Evolutionary conservation across 2,329 filamentous ascomycete genomes (phyloP), one percentile per base, ranked within the genome.

Genomic region (Blastomyces parvus): DNA sequence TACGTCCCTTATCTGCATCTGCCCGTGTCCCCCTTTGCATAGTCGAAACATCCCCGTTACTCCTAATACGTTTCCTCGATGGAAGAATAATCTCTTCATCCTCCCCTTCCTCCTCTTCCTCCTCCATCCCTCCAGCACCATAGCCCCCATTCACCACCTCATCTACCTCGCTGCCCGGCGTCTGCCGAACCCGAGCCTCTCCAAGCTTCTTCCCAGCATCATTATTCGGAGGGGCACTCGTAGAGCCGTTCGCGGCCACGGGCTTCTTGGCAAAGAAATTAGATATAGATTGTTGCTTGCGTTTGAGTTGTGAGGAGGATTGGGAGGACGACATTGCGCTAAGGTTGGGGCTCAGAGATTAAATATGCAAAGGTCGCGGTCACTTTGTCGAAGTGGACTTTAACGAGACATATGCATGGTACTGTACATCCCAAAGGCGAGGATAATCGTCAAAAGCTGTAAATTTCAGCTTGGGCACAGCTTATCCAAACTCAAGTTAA

Each of bases 191-290:
- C 25, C 67, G 62, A 38, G 14, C 58, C 2, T 38, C 30, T 30
- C 38, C 53, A 36, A 60, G 59, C 30, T 55, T 66, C 27, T 17
- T 64, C 57, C 17, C 59, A 66, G 1, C 66, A 22, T 38, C 33
- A 52, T 60, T 40, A 5, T 48, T 36, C 33, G 11, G 38, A 22
- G 44, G 7, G 19, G 40, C 19, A 46, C 17, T 30, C n/a, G 63
- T 27, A 14, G 30, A 22, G 14, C 33, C n/a, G 7, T 33, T 53
- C 2, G 64, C 42, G 13, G 65, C 62, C 1, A 72, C 67, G 1
- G 76, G 65, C 64, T 83, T 87, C 17, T 85, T 85, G 0, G 86
- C 84, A 73, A 96, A 96, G 77, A 96, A 96, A 72, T 86, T 92
- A 2, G 90, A 94, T 65, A 97, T 87, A 0, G 90, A 90, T 68